These are phyloP conservation scores for Picea sitchensis DNA, from an alignment of 75 land plant genomes.

Conservation along the genomic window DNA sequence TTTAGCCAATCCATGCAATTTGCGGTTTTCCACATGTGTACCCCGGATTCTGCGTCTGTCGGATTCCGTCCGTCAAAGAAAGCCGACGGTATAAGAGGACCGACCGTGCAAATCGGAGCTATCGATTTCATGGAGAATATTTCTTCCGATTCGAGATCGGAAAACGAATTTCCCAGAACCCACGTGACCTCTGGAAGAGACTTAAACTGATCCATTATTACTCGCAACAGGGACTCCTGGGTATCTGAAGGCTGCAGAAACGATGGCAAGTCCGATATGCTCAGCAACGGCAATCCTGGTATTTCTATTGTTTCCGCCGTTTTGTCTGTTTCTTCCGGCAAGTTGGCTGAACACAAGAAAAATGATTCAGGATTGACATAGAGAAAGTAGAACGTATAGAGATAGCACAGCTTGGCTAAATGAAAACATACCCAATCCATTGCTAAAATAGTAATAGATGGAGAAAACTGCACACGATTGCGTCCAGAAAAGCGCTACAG, in stretches of 20 bases:
- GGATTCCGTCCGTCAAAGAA: too few species aligned
- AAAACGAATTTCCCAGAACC: slow-evolving; percentile 48
- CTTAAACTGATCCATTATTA: slow-evolving; percentile 12
- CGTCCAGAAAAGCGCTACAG: slow-evolving; percentile 53
- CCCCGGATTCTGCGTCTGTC: neutral
- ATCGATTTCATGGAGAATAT: slow-evolving; percentile 22
- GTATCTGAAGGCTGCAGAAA: slow-evolving; percentile 40
- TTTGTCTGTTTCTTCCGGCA: neutral
- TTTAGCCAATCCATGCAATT: slow-evolving; percentile 33
- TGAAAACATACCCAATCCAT: too few species aligned
- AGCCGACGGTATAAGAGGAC: slow-evolving; percentile 41
- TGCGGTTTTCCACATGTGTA: slow-evolving; percentile 18
- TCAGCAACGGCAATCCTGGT: slow-evolving; percentile 46
- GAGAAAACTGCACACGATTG: slow-evolving; percentile 49
- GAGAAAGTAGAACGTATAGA: slow-evolving; percentile 16
- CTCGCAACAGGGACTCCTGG: slow-evolving; percentile 9
- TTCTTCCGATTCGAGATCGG: slow-evolving; percentile 46
- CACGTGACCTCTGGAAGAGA: slow-evolving; percentile 37
- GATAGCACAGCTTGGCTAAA: too few species aligned
- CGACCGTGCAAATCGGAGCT: slow-evolving; percentile 35
- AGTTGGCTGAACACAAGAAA: slow-evolving; percentile 15
- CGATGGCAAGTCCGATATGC: slow-evolving; percentile 46
- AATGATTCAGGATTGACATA: slow-evolving; percentile 10
- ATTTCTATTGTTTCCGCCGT: slow-evolving; percentile 26
- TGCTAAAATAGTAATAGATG: slow-evolving; percentile 15